Evolutionary conservation across 2,329 filamentous ascomycete genomes (phyloP), one percentile per base, ranked within the genome.

Genomic region (Talaromyces islandicus): DNA sequence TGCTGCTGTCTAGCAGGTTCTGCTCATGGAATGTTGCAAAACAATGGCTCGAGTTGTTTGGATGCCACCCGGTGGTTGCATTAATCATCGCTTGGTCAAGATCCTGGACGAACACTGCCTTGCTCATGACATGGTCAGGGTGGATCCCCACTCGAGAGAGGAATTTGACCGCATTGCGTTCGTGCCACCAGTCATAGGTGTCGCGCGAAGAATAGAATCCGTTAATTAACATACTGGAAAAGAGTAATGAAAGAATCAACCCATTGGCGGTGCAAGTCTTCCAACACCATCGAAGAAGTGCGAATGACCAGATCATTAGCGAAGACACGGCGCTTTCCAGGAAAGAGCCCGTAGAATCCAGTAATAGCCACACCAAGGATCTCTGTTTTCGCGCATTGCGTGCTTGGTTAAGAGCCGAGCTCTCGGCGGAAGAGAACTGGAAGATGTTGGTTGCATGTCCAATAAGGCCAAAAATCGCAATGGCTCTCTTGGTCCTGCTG

Each of bases 81-180:
- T 72, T 72, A 21, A 77, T 69, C 56, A 84, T 77, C 17, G 84
- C 85, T 63, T 89, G 85, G 61, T 92, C 87, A 55, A 97, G 80
- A 72, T 97, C 93, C 56, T 81, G 82, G 59, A 97, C 76, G 71
- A 94, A 96, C 27, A 99, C 85, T 9, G 90, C 86, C 73, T 88
- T 91, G 75, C 88, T 90, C 90, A 97, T 93, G 63, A 88, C 83
- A 21, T 82, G 75, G 66, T 95, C 89, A 7, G 92, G 91, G 3
- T 84, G 83, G 7, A 97, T 86, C 10, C 93, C 93, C 14, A 97
- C 77, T 12, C 87, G 82, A 35, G 80, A 80, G 91, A 99, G 94
- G 73, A 93, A 96, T 46, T 82, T 87, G 17, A 83, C 84, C 1
- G 92, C 91, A 62, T 85, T 88, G 60, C 91, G 85, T 76, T 97